Evolutionary conservation across 2,329 filamentous ascomycete genomes (phyloP).

Genomic region (Colletotrichum melonis): DNA sequence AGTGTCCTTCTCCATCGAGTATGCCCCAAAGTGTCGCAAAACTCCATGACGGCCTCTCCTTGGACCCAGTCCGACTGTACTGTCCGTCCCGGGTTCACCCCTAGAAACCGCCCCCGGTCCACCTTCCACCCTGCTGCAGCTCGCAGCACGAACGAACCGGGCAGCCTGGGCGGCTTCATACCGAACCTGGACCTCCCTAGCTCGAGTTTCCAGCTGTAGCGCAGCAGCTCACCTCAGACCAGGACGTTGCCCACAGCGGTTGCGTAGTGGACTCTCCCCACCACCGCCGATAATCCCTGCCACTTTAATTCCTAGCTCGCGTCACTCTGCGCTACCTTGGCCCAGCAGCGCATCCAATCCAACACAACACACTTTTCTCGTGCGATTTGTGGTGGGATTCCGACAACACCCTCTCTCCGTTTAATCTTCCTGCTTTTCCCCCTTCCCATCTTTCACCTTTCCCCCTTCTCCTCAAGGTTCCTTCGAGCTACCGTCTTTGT

Average conservation of each 20-base stretch:
- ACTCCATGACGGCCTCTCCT: constrained; percentile 13
- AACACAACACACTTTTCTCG: constrained; percentile 26
- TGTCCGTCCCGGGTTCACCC: constrained; percentile 26
- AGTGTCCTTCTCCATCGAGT: background rate
- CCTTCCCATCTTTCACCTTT: background rate
- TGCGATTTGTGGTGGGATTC: constrained; percentile 25
- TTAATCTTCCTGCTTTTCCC: background rate
- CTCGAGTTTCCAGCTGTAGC: background rate
- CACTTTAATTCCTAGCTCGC: constrained; percentile 27
- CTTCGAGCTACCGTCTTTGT: background rate
- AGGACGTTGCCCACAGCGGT: constrained; percentile 15
- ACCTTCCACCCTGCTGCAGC: constrained; percentile 8
- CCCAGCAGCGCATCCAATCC: constrained; percentile 30
- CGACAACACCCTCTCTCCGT: constrained; percentile 28
- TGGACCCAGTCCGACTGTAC: constrained; percentile 18
- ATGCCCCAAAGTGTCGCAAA: background rate
- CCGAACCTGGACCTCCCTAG: background rate
- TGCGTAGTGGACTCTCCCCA: constrained; percentile 11
- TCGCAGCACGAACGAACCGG: background rate
- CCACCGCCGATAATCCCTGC: constrained; percentile 27
- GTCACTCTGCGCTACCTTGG: constrained; percentile 23
- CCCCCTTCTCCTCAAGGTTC: background rate
- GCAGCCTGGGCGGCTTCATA: background rate
- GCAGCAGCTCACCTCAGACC: background rate
- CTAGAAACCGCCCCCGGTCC: constrained; percentile 13